phyloP scores from a whole-genome alignment of 805 yeast species.

The Starmerella ratchasimensis region DNA sequence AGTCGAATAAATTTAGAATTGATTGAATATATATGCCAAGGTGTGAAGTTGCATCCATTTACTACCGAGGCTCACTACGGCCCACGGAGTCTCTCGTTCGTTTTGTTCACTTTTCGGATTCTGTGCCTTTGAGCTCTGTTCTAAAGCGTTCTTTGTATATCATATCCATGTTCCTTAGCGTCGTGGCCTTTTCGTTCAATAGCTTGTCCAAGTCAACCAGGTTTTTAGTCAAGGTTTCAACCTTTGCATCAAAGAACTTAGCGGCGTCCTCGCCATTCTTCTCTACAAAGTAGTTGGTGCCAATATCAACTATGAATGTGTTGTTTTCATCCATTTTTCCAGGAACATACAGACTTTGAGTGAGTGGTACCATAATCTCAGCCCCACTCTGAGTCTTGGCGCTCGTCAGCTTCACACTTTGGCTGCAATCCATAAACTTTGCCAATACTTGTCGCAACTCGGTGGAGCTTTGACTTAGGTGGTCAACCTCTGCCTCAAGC shows the following conservation, averaged over 20 bases:
- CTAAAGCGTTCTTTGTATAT: conserved; percentile 19
- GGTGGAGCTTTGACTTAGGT: conserved; percentile 66
- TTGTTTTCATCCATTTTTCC: conserved; percentile 56
- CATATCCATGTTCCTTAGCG: conserved; percentile 45
- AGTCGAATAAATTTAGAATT: too few species aligned
- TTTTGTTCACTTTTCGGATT: background rate
- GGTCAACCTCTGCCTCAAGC: conserved; percentile 74
- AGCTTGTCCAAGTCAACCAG: conserved; percentile 59
- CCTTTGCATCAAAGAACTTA: conserved; percentile 57
- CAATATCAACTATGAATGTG: conserved; percentile 79
- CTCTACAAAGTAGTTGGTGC: conserved; percentile 90
- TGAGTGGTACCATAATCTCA: conserved; percentile 68
- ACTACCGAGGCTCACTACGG: too few species aligned
- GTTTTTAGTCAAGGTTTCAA: conserved; percentile 58
- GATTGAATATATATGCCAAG: background rate
- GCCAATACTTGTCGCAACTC: conserved; percentile 72
- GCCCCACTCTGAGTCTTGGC: conserved; percentile 32
- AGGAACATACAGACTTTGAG: conserved; percentile 79
- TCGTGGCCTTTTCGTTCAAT: conserved; percentile 57
- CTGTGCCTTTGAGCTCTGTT: conserved; percentile 6
- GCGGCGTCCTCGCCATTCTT: conserved; percentile 56
- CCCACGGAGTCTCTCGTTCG: too few species aligned
- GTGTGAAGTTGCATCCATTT: too few species aligned
- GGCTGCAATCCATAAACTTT: conserved; percentile 69
- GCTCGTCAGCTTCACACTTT: conserved; percentile 47